Evolutionary conservation across 2,329 filamentous ascomycete species (phyloP).

Genomic region (Arthrobotrys musiformis): DNA sequence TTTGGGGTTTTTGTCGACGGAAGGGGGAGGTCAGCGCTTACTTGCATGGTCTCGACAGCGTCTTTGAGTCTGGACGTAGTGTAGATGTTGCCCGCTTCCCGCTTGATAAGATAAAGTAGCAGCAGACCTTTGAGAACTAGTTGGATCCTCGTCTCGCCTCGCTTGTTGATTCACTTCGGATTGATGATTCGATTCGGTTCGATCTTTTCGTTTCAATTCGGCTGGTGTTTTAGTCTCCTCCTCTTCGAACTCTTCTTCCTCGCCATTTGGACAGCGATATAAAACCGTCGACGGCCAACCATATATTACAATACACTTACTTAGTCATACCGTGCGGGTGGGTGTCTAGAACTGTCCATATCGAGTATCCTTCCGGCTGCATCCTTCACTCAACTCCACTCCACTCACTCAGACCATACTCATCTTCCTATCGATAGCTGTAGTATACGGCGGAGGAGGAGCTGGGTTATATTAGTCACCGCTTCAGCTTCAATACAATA

Average conservation of each 20-base stretch:
- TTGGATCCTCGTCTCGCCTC: constrained; percentile 8
- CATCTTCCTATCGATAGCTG: too few relatives aligned
- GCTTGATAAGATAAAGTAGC: constrained; percentile 41
- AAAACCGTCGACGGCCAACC: too few relatives aligned
- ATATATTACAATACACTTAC: neutral
- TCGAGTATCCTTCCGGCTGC: too few relatives aligned
- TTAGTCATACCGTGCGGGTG: too few relatives aligned
- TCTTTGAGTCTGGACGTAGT: too few relatives aligned
- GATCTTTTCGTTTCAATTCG: neutral
- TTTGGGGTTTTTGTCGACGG: constrained; percentile 5
- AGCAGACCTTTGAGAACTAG: neutral
- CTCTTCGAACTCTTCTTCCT: too few relatives aligned
- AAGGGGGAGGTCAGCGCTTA: constrained; percentile 33
- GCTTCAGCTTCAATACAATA: neutral
- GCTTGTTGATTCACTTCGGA: neutral
- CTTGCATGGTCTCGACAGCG: constrained; percentile 14
- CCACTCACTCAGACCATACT: too few relatives aligned
- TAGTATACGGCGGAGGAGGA: too few relatives aligned
- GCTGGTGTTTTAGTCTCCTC: constrained; percentile 11
- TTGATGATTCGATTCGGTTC: constrained; percentile 15
- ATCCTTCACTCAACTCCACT: too few relatives aligned
- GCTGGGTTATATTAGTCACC: constrained; percentile 24
- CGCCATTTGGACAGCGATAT: too few relatives aligned
- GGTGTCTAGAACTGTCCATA: too few relatives aligned
- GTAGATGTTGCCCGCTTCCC: constrained; percentile 3